Conservation (phyloP, 1,139 yeast species). For the Candida pseudoviswanathii region DNA sequence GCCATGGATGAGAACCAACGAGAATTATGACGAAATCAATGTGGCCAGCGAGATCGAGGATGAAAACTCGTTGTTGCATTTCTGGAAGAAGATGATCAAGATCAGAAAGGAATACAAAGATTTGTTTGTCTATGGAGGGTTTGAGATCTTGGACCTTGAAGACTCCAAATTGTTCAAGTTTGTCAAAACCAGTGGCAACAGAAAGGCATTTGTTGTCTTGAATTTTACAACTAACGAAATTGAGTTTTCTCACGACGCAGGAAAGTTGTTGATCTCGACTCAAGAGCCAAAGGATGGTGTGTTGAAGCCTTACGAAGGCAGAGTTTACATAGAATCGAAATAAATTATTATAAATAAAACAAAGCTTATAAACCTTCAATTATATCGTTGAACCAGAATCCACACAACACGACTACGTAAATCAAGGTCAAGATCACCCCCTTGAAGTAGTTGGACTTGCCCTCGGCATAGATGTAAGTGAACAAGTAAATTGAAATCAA, state of each 20-base stretch:
- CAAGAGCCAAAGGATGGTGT: slow-evolving; percentile 13
- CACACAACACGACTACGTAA: slow-evolving; percentile 74
- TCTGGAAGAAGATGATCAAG: slow-evolving; percentile 44
- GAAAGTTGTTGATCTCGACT: slow-evolving; percentile 10
- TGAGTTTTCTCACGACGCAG: slow-evolving; percentile 19
- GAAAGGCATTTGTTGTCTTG: slow-evolving; percentile 40
- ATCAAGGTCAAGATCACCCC: slow-evolving; percentile 86
- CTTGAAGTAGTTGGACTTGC: slow-evolving; percentile 93
- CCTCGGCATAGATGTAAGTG: slow-evolving; percentile 95
- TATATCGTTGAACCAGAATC: slow-evolving; percentile 70
- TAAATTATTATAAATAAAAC: not conserved
- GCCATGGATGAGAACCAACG: slow-evolving; percentile 60
- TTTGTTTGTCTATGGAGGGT: slow-evolving; percentile 47
- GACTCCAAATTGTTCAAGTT: slow-evolving; percentile 39
- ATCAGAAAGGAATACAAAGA: slow-evolving; percentile 48
- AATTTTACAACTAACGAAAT: slow-evolving; percentile 38
- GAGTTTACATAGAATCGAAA: slow-evolving; percentile 26
- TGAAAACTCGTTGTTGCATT: slow-evolving; percentile 46
- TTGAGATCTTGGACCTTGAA: slow-evolving; percentile 41
- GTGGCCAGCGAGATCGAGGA: slow-evolving; percentile 48
- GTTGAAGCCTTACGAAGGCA: slow-evolving; percentile 41
- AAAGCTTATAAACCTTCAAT: slow-evolving; percentile 24
- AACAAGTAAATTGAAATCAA: slow-evolving; percentile 85
- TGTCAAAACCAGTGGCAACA: slow-evolving; percentile 24
- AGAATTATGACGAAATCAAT: slow-evolving; percentile 50